A percentile compares a stretch with the other conserved stretches of the same genome.
phyloP scores from a whole-genome alignment of 2,329 filamentous ascomycete species.

The Stagonosporopsis cucurbitacearum region DNA sequence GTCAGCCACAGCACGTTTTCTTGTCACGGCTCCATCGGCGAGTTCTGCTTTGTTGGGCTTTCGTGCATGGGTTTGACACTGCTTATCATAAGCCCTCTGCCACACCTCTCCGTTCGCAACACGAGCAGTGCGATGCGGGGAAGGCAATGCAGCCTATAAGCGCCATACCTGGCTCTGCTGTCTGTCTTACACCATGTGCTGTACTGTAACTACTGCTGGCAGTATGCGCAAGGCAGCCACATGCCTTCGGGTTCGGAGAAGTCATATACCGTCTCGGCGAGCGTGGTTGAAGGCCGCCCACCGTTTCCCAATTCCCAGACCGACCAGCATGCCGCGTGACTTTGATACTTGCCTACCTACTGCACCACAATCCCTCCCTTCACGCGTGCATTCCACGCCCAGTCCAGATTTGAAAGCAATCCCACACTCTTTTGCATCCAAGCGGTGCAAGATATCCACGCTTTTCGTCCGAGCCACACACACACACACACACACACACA shows the following conservation, averaged over 20 bases:
- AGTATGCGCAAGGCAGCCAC: conserved; percentile 1
- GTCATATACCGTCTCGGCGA: conserved; percentile 24
- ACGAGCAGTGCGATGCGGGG: not conserved
- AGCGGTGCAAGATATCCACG: conserved; percentile 16
- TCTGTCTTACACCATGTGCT: conserved; percentile 16
- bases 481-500: not conserved
- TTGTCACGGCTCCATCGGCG: not conserved
- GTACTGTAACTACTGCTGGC: conserved; percentile 13
- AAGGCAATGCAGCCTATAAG: conserved; percentile 10
- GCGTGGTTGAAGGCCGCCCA: not conserved
- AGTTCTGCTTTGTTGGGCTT: not conserved
- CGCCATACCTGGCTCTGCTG: conserved; percentile 5
- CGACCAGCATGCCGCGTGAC: not conserved
- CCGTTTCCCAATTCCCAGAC: not conserved
- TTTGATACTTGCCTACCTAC: not conserved
- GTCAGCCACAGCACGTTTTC: not conserved
- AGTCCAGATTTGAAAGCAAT: conserved; percentile 6
- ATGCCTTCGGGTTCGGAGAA: conserved; percentile 19
- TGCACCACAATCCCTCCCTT: not conserved
- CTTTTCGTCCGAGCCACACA: conserved; percentile 27
- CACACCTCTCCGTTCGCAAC: not conserved
- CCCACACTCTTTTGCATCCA: conserved; percentile 10
- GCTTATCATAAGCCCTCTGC: not conserved
- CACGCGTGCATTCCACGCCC: not conserved
- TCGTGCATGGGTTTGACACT: not conserved